Evolutionary conservation across 164 flowering plant species (phyloP).

Genomic region (Nelumbo lutea): DNA sequence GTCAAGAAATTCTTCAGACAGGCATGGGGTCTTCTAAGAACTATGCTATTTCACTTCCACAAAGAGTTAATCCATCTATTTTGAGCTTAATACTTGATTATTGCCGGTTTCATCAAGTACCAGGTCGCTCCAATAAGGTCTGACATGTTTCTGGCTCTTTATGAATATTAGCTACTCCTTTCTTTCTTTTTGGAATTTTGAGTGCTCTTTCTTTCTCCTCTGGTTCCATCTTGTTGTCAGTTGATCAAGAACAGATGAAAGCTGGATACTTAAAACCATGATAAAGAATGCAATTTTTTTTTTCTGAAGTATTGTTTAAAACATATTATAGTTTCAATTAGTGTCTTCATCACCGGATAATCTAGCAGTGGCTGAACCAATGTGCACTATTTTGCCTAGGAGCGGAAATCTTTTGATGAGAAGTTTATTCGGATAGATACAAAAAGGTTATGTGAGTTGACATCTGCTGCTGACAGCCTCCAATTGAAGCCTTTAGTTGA

Average conservation of each 20-base stretch:
- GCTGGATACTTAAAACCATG: background rate
- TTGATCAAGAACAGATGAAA: background rate
- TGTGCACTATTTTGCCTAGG: conserved; percentile 35
- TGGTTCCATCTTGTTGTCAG: background rate
- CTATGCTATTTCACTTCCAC: conserved; percentile 80
- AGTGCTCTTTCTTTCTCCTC: background rate
- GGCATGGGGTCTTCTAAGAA: conserved; percentile 83
- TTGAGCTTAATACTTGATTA: conserved; percentile 80
- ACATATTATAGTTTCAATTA: background rate
- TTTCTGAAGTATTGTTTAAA: background rate
- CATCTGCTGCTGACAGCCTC: conserved; percentile 91
- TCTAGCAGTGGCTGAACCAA: background rate
- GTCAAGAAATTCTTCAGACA: conserved; percentile 64
- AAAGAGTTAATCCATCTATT: conserved; percentile 66
- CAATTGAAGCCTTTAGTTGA: conserved; percentile 86
- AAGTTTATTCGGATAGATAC: conserved; percentile 77
- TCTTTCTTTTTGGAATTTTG: background rate
- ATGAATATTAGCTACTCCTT: background rate
- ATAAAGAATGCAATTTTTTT: background rate
- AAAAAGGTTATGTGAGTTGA: conserved; percentile 72
- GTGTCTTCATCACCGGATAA: background rate
- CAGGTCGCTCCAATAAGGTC: conserved; percentile 96
- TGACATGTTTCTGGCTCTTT: conserved; percentile 3
- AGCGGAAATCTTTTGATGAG: conserved; percentile 82
- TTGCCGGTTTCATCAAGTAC: conserved; percentile 89